Conservation (phyloP, 2,329 filamentous ascomycete species). For the Pezicula carpinea region DNA sequence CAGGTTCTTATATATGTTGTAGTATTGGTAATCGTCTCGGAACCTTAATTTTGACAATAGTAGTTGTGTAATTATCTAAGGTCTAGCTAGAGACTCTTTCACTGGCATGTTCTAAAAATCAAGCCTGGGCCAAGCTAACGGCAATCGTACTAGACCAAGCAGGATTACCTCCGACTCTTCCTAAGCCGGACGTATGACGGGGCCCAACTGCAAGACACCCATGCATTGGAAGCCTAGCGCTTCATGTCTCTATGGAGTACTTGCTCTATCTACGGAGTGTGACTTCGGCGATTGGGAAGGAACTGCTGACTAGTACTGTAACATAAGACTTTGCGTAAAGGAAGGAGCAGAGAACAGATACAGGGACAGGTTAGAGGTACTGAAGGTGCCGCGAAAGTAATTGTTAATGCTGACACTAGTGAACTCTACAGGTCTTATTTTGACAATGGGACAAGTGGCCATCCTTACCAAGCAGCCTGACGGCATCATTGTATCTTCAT, state of each 20-base stretch:
- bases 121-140: slow-evolving; percentile 1
- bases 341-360: not conserved
- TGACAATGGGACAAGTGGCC: not conserved
- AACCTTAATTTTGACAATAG: not conserved
- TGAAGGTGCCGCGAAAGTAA: too few relatives aligned
- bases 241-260: not conserved
- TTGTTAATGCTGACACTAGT: not conserved
- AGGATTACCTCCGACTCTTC: not conserved
- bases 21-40: not conserved
- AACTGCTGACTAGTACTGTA: not conserved
- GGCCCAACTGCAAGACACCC: not conserved
- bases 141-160: slow-evolving; percentile 1
- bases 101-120: not conserved
- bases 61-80: not conserved
- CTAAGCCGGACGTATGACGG: not conserved
- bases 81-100: not conserved
- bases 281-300: slow-evolving; percentile 1
- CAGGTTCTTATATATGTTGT: not conserved
- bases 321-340: not conserved
- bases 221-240: slow-evolving; percentile 4
- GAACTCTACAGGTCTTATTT: not conserved
- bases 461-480: not conserved
- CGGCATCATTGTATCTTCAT: slow-evolving; percentile 3
- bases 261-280: not conserved
- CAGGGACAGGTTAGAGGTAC: not conserved